Evolutionary conservation across 2,329 filamentous ascomycete genomes (phyloP), one percentile per base, ranked within the genome.

Genomic region (Intubia oerlemansii): DNA sequence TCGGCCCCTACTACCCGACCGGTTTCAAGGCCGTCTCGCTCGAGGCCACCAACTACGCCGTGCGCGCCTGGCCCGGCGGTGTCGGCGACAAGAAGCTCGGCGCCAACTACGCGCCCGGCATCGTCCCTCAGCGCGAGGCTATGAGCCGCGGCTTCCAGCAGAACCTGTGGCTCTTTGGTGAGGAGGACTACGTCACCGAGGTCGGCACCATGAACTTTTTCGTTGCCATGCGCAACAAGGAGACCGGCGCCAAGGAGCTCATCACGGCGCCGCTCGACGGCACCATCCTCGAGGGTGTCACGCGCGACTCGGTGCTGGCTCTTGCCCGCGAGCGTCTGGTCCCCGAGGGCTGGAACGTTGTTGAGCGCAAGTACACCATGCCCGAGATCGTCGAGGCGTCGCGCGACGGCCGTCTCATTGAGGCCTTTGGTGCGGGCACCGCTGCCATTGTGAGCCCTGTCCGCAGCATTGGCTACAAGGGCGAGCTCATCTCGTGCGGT

Each of bases 181-280:
- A 90, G 45, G 81, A 95, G 52, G 81, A 95, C 50, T 92, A 75
- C 45, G 74, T 95, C 33, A 98, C 88, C 26, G 88, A 98, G 54
- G 88, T 93, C 32, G 88, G 88, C 44, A 95, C 88, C 33, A 98
- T 98, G 88, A 98, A 98, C 56, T 71, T 98, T 49, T 98, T 95
- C 45, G 74, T 76, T 18, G 84, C 77, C 24, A 54, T 95, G 42
- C 71, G 70, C 55, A 71, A 90, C 58, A 79, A 78, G 61, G 63
- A 78, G 50, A 88, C 81, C 10, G 88, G 85, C 7, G 66, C 84
- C 55, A 85, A 84, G 46, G 84, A 93, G 58, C 66, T 98, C 30
- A 51, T 93, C 43, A 98, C 88, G n/a, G 81, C 85, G 21, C 88
- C 88, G 15, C 64, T 98, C 10, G 88, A 98, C 49, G 88, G 88